Evolutionary conservation across 1,284 basidiomycete genomes (phyloP), one percentile per base, ranked within the genome.

Genomic region (Ustilago cynodontis): DNA sequence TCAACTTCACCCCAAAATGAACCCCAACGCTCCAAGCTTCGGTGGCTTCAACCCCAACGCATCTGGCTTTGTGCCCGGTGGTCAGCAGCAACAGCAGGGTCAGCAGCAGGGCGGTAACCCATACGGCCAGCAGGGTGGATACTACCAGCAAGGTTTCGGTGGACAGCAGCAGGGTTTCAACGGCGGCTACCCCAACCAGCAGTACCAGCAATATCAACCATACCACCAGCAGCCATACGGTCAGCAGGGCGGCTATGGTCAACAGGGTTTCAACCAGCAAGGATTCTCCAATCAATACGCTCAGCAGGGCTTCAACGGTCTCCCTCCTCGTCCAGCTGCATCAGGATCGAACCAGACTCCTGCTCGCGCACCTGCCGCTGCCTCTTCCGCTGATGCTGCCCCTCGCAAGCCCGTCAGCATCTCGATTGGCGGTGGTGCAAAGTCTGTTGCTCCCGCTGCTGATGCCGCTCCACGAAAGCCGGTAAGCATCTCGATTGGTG

Each of bases 11-110:
- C 14, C 39, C 51, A 65, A 28, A 13, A 86, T 86, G 84, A 86
- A 86, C 70, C 84, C 84, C 26, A 86, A 86, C 82, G 84, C 84
- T 61, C 77, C 76, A 39, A 77, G 74, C 63, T 85, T 85, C 72
- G 76, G 68, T 59, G 54, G 55, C 41, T 85, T 85, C 76, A 85
- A 85, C 73, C 84, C 84, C 49, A 65, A 78, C 55, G 83, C 83
- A 33, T 66, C 65, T 37, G 83, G 83, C 69, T 86, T 86, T 56
- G 77, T 80, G 43, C 84, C 84, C 39, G 79, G 77, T 11, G 65
- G 65, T 18, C 59, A 62, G 54, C 70, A 66, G 53, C 68, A 71
- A 60, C 76, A 78, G 55, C 74, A 67, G 16, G 74, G 78, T 55
- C 74, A 79, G 54, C 77, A 73, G 55, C 73, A 80, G 50, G 59